Evolutionary conservation across 108 stramenopile species (phyloP).

Genomic region (Cylindrotheca closterium): DNA sequence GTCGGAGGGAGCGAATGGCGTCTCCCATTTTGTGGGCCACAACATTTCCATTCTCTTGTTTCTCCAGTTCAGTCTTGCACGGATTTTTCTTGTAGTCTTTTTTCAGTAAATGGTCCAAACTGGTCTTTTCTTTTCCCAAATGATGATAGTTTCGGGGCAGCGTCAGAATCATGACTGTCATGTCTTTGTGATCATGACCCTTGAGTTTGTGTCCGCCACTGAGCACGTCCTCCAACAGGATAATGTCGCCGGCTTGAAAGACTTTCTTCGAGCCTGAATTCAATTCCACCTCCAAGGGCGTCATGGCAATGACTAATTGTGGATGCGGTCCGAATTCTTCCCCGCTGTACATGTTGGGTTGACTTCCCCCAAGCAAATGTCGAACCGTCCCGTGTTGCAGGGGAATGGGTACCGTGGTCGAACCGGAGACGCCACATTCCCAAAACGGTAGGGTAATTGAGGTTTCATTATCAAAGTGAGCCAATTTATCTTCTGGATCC

Average conservation of each 20-base stretch:
- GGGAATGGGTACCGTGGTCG: slow-evolving; percentile 34
- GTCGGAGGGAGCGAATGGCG: background rate
- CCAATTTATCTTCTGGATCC: slow-evolving; percentile 49
- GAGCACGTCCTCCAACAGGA: slow-evolving; percentile 55
- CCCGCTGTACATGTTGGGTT: slow-evolving; percentile 3
- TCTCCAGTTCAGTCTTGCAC: slow-evolving; percentile 22
- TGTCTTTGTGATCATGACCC: slow-evolving; percentile 26
- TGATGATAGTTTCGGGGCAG: slow-evolving; percentile 47
- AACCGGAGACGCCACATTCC: slow-evolving; percentile 50
- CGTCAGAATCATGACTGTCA: slow-evolving; percentile 41
- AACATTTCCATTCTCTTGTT: background rate
- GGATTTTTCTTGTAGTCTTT: slow-evolving; percentile 25
- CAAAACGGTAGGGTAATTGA: slow-evolving; percentile 47
- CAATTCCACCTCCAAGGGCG: slow-evolving; percentile 31
- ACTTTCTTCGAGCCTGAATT: slow-evolving; percentile 39
- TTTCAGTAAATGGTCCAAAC: slow-evolving; percentile 17
- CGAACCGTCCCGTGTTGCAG: slow-evolving; percentile 45
- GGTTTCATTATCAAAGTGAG: slow-evolving; percentile 41
- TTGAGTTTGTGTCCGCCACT: slow-evolving; percentile 44
- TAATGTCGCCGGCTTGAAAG: slow-evolving; percentile 42
- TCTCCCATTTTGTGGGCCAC: background rate
- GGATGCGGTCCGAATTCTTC: slow-evolving; percentile 38
- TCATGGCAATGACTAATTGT: slow-evolving; percentile 37
- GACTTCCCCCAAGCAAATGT: slow-evolving; percentile 33
- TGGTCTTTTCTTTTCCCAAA: slow-evolving; percentile 38